These are phyloP conservation scores for Elasticomyces elasticus DNA, from an alignment of 495 filamentous ascomycete species.

Conservation along the genomic window DNA sequence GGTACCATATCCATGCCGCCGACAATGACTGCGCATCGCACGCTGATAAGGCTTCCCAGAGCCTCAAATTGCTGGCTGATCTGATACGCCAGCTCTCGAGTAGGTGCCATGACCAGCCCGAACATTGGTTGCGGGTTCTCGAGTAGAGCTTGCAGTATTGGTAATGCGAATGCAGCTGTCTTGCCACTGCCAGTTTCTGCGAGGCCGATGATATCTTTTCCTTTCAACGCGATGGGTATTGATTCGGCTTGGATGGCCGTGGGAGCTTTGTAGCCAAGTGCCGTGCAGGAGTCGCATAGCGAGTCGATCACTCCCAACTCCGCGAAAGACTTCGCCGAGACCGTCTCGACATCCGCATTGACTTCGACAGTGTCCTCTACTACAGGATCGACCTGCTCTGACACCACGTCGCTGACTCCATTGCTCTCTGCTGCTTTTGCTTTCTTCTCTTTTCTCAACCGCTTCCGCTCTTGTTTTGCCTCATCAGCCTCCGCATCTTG, in stretches of 20 bases:
- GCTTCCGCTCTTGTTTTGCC: no score
- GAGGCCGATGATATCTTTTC: conserved; percentile 80
- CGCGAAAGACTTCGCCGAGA: conserved; percentile 51
- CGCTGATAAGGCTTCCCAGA: conserved; percentile 70
- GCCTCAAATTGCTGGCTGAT: conserved; percentile 77
- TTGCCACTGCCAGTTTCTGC: conserved; percentile 94
- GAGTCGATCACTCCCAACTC: conserved; percentile 82
- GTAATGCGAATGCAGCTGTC: conserved; percentile 82
- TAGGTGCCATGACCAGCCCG: conserved; percentile 77
- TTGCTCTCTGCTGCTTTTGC: not conserved
- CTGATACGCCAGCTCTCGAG: conserved; percentile 84
- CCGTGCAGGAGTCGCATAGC: conserved; percentile 75
- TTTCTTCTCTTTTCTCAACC: no score
- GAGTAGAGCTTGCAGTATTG: conserved; percentile 67
- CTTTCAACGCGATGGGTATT: conserved; percentile 64
- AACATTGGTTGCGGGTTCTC: conserved; percentile 70
- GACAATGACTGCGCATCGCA: conserved; percentile 68
- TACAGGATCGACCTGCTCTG: no score
- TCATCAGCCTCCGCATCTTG: no score
- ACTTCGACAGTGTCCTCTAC: not conserved
- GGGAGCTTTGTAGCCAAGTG: conserved; percentile 71
- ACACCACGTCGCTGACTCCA: not conserved
- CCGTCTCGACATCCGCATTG: conserved; percentile 3
- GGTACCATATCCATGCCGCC: conserved; percentile 94
- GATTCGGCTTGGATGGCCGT: conserved; percentile 37